These are phyloP conservation scores for Solanum pennellii DNA, from an alignment of 257 asterid genomes.

Conservation along the genomic window DNA sequence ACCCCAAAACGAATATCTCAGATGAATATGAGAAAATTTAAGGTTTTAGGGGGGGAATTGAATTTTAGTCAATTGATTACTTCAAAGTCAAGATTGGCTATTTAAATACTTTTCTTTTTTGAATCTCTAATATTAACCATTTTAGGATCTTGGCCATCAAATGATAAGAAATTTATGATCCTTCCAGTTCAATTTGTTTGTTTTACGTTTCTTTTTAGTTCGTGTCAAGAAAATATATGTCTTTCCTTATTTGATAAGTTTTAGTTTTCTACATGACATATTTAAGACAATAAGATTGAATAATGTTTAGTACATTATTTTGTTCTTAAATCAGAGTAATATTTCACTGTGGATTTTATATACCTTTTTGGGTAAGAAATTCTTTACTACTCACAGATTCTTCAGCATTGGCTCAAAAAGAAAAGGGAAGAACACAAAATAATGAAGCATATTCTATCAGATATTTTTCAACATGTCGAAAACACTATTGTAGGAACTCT, in stretches of 20 bases:
- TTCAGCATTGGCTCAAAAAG: conserved; percentile 41
- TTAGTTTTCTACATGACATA: no score
- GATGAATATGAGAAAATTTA: background rate
- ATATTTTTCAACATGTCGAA: conserved; percentile 22
- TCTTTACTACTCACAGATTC: background rate
- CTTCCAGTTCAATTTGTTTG: no score
- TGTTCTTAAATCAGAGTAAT: background rate
- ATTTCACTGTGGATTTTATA: no score
- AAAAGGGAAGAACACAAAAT: conserved; percentile 39
- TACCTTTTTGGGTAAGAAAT: no score
- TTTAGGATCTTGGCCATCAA: background rate
- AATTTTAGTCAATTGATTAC: background rate
- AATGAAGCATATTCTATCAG: conserved; percentile 37
- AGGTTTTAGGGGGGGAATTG: background rate
- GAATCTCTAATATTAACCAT: no score
- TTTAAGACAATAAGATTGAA: no score
- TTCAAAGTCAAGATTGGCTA: background rate
- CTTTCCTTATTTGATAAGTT: no score
- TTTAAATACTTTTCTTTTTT: no score
- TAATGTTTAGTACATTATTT: background rate
- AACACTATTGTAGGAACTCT: conserved; percentile 25
- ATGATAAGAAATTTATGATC: background rate
- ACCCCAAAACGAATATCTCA: background rate
- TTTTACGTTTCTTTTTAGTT: no score
- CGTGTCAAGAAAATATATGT: no score